Base-by-base conservation (phyloP, 768 basidiomycete genomes). In the Leucosporidium yakuticum region DNA sequence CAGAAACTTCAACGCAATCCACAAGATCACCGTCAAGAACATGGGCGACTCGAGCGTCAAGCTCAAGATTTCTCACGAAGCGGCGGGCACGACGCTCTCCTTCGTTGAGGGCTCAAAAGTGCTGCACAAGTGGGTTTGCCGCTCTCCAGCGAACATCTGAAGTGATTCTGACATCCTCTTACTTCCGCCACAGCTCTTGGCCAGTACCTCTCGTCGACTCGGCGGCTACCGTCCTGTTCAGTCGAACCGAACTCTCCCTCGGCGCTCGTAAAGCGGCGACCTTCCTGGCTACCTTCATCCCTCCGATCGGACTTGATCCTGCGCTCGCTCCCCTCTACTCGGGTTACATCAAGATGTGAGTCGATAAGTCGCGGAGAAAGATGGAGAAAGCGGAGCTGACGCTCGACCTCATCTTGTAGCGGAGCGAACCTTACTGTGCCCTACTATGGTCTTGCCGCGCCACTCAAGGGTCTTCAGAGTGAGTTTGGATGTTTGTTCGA, bases 51-150 rank as follows among this genome's bases (percentile, higher is more conserved):
- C 77, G 0, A 60, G 74, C 17, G 82, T 83, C 73, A 80, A 76
- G 0, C 86, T 83, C 77, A 80, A 76, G n/a, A 66, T 87, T n/a
- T 79, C 74, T 3, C 85, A 87, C 72, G 76, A 84, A 2, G 83
- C 85, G n/a, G 85, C 85, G 44, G 83, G 83, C 4, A 85, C 85
- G 12, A 83, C 83, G 12, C 66, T 82, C 34, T 83, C 84, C 1
- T 78, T 84, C 51, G 76, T 79, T 12, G 29, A n/a, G 44, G 60
- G 23, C 19, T 29, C 44, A 4, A 14, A 8, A 14, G n/a, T 59
- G 27, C 25, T 47, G 12, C 34, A 59, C 58, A 25, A n/a, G 58
- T 53, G n/a, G 25, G 51, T 53, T 25, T 11, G 4, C 4, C 49
- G 20, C n/a, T n/a, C n/a, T n/a, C n/a, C n/a, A n/a, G 49, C 49